phyloP scores from a whole-genome alignment of 192 early-diverging fungal species.

The Coemansia sp. region DNA sequence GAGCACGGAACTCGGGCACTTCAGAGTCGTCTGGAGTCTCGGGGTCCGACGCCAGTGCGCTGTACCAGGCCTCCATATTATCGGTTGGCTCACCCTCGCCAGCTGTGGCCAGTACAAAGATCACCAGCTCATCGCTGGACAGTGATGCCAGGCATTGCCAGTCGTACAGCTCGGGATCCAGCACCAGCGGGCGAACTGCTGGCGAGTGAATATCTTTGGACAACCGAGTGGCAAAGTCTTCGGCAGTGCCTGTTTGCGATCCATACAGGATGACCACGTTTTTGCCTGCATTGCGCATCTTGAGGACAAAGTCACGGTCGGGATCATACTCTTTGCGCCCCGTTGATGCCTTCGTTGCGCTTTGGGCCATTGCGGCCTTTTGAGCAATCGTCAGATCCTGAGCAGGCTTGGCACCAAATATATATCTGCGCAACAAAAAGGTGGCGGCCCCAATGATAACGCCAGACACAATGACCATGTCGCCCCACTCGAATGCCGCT shows the following conservation, averaged over 20 bases:
- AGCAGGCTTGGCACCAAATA: conserved; percentile 31
- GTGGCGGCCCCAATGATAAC: conserved; percentile 50
- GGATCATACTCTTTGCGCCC: conserved; percentile 24
- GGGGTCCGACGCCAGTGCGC: conserved; percentile 63
- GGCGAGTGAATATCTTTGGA: conserved; percentile 73
- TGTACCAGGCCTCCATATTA: conserved; percentile 93
- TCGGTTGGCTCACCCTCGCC: conserved; percentile 98
- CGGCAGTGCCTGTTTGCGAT: conserved; percentile 98
- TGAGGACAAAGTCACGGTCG: conserved; percentile 48
- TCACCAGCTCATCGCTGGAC: conserved; percentile 62
- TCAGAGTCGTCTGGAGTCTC: conserved; percentile 64
- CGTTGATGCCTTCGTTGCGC: neutral
- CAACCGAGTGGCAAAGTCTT: conserved; percentile 92
- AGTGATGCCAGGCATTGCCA: conserved; percentile 75
- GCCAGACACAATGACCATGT: conserved; percentile 50
- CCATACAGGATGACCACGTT: conserved; percentile 90
- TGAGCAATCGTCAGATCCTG: conserved; percentile 33
- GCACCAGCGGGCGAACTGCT: conserved; percentile 70
- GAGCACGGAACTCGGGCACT: conserved; percentile 57
- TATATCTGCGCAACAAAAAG: conserved; percentile 48
- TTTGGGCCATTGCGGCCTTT: conserved; percentile 16
- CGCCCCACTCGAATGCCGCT: conserved; percentile 45
- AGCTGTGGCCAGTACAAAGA: conserved; percentile 95
- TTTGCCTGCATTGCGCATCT: conserved; percentile 58
- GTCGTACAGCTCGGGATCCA: conserved; percentile 92